Conservation (phyloP, 129 eudicot species). For the Ambrosia artemisiifolia region DNA sequence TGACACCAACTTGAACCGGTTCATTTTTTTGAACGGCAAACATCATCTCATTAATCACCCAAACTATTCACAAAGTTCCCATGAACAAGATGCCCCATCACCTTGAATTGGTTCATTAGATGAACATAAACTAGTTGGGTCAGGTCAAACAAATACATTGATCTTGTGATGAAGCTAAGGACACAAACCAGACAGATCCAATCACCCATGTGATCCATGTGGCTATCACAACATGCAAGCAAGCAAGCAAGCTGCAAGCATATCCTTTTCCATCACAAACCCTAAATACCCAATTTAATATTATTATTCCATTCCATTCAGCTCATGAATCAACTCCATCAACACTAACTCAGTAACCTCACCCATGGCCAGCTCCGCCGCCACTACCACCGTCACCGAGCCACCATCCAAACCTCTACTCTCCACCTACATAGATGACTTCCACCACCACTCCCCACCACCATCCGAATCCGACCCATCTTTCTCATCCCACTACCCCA, state of each 20-base stretch:
- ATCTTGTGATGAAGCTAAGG: not conserved
- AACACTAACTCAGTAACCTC: conserved; percentile 10
- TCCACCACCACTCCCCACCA: conserved; percentile 37
- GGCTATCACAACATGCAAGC: conserved; percentile 14
- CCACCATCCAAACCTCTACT: conserved; percentile 48
- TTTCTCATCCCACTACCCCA: conserved; percentile 48
- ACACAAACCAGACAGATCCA: conserved; percentile 11
- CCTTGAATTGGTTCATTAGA: not conserved
- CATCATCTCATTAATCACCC: no score
- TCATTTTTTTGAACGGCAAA: no score
- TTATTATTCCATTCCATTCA: conserved; percentile 6
- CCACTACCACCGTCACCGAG: conserved; percentile 38
- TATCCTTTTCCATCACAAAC: conserved; percentile 21
- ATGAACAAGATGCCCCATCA: no score
- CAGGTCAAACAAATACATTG: conserved; percentile 14
- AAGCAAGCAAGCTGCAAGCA: conserved; percentile 7
- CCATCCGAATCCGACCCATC: conserved; percentile 50
- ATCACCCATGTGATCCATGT: conserved; percentile 30
- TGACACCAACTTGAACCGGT: no score
- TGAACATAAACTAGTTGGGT: not conserved
- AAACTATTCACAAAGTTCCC: no score
- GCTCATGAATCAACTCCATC: conserved; percentile 21
- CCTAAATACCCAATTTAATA: not conserved
- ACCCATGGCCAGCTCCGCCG: conserved; percentile 43
- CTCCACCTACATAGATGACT: conserved; percentile 29